Percentiles rank a stretch among this genome's conserved stretches.
Conservation (phyloP, 2,329 filamentous ascomycete genomes). For the Pleomassaria siparia region DNA sequence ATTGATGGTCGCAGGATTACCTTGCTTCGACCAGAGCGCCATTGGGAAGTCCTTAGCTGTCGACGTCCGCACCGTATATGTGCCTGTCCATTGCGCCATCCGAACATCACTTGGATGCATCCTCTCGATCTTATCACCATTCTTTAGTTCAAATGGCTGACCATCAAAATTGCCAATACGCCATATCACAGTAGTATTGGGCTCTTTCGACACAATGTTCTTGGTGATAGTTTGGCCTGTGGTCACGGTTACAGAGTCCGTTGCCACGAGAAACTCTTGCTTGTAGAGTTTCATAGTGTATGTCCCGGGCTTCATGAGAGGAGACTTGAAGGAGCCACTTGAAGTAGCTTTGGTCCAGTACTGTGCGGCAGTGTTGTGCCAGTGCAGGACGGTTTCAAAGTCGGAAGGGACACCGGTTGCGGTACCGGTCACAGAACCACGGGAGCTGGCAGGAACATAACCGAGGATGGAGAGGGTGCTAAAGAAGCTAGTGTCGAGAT, state of each 20-base stretch:
- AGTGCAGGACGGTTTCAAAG: constrained; percentile 52
- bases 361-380: constrained; percentile 61
- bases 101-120: constrained; percentile 26
- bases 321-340: constrained; percentile 18
- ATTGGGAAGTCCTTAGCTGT: constrained; percentile 23
- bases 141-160: constrained; percentile 24
- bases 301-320: constrained; percentile 22
- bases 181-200: constrained; percentile 17
- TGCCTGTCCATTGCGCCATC: constrained; percentile 20
- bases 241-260: constrained; percentile 18
- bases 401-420: constrained; percentile 17
- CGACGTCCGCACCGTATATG: constrained; percentile 17
- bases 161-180: constrained; percentile 26
- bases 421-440: constrained; percentile 19
- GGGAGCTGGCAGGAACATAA: constrained; percentile 19
- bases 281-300: constrained; percentile 27
- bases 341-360: constrained; percentile 54
- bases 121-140: constrained; percentile 25
- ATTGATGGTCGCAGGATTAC: constrained; percentile 16
- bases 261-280: constrained; percentile 20
- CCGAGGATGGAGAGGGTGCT: constrained; percentile 19
- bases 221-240: constrained; percentile 19
- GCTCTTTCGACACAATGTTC: constrained; percentile 23
- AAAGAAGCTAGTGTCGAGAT: constrained; percentile 25
- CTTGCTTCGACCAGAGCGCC: constrained; percentile 24